Percentiles rank a stretch among this genome's conserved stretches.
Conservation (phyloP, 2,329 filamentous ascomycete genomes). For the Colletotrichum nymphaeae region DNA sequence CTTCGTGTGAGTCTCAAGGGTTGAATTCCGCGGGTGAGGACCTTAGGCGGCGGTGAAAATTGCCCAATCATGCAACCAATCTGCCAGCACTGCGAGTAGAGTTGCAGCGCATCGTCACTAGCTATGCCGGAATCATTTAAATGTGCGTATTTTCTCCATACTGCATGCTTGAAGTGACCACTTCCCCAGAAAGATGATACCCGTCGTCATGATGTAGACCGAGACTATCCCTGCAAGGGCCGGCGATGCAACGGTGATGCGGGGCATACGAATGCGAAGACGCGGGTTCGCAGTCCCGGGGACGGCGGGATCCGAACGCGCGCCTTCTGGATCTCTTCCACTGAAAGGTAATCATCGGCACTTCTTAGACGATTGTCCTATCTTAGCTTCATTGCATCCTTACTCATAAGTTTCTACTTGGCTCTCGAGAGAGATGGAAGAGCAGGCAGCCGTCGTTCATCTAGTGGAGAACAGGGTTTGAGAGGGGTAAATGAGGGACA, state of each 20-base stretch:
- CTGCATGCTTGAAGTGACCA: neutral
- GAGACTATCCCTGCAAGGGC: neutral
- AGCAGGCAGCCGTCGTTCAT: too few species aligned
- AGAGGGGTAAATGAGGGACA: too few species aligned
- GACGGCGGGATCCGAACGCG: neutral
- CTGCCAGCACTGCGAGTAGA: too few species aligned
- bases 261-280: neutral
- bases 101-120: too few species aligned
- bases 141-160: neutral
- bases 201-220: neutral
- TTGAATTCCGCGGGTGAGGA: too few species aligned
- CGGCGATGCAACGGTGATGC: neutral
- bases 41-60: neutral
- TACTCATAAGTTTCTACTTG: too few species aligned
- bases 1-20: neutral
- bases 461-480: too few species aligned
- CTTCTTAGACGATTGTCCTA: too few species aligned
- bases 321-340: neutral
- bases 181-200: neutral
- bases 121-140: neutral
- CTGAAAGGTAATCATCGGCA: too few species aligned
- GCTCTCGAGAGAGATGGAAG: too few species aligned
- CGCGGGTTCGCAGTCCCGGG: neutral
- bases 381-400: neutral
- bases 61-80: neutral